phyloP scores from a whole-genome alignment of 2,329 filamentous ascomycete genomes.

The Aspergillus awamori region DNA sequence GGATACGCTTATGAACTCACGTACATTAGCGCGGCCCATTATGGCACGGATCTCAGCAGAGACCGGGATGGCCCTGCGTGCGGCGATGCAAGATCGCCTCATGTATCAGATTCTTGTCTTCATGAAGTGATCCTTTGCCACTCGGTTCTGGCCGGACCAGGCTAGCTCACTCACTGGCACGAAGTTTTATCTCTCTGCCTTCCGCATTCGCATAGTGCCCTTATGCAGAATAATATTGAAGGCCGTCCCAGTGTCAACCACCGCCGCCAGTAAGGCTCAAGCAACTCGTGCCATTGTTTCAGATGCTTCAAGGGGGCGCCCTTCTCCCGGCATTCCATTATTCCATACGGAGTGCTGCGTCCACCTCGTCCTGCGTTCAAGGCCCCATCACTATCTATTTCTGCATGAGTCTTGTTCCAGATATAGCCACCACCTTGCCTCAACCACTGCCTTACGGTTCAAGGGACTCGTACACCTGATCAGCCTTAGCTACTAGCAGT shows the following conservation, averaged over 20 bases:
- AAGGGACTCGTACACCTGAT: background rate
- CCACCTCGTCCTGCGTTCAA: background rate
- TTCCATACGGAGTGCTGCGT: background rate
- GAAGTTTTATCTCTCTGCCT: background rate
- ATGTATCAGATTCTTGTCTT: slow-evolving; percentile 11
- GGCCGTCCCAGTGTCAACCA: background rate
- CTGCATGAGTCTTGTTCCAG: background rate
- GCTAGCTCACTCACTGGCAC: background rate
- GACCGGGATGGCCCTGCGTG: slow-evolving; percentile 10
- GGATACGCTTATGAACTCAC: background rate
- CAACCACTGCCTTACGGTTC: background rate
- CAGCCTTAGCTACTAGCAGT: background rate
- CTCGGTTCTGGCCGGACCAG: slow-evolving; percentile 4
- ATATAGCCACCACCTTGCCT: slow-evolving; percentile 5
- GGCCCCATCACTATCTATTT: background rate
- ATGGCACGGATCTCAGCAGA: slow-evolving; percentile 7
- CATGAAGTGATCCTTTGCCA: background rate
- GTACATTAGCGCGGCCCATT: slow-evolving; percentile 7
- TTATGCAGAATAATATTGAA: background rate
- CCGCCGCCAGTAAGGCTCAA: slow-evolving; percentile 4
- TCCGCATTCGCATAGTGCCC: background rate
- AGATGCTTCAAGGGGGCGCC: background rate
- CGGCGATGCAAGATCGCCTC: slow-evolving; percentile 12
- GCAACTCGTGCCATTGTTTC: slow-evolving; percentile 12
- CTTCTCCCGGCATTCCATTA: slow-evolving; percentile 6